phyloP scores from a whole-genome alignment of 768 basidiomycete species.

The Lactarius hatsudake region DNA sequence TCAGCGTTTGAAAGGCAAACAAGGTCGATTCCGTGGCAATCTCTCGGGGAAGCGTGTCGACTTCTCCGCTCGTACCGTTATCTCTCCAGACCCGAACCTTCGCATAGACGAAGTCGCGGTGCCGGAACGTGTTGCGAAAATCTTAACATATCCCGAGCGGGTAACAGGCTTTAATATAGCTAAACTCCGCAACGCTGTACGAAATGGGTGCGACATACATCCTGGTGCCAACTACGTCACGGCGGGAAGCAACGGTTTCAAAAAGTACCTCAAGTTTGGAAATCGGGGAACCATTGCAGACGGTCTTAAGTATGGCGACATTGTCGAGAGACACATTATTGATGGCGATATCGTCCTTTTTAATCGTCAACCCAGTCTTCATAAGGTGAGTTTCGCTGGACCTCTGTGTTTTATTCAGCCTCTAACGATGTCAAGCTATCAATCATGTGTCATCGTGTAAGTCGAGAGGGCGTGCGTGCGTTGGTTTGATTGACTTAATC shows the following conservation, averaged over 20 bases:
- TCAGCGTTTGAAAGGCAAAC: slow-evolving; percentile 97
- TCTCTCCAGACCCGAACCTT: slow-evolving; percentile 98
- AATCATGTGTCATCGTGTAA: slow-evolving; percentile 96
- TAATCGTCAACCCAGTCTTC: slow-evolving; percentile 97
- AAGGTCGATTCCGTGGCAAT: slow-evolving; percentile 97
- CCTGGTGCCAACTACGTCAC: slow-evolving; percentile 96
- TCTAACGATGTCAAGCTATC: slow-evolving; percentile 61
- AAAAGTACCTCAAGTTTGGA: slow-evolving; percentile 88
- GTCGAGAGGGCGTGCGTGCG: slow-evolving; percentile 26
- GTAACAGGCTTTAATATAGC: slow-evolving; percentile 91
- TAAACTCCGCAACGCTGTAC: slow-evolving; percentile 65
- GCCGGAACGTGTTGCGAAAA: slow-evolving; percentile 90
- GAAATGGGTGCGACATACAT: slow-evolving; percentile 87
- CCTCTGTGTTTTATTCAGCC: slow-evolving; percentile 11
- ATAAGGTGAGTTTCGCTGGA: slow-evolving; percentile 57
- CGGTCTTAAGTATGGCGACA: slow-evolving; percentile 78
- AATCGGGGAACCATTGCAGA: slow-evolving; percentile 80
- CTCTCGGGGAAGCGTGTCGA: slow-evolving; percentile 98
- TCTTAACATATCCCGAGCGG: slow-evolving; percentile 94
- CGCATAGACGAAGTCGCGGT: slow-evolving; percentile 98
- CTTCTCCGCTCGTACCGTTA: slow-evolving; percentile 97
- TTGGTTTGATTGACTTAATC: slow-evolving; percentile 15
- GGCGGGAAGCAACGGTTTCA: slow-evolving; percentile 69
- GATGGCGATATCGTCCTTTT: slow-evolving; percentile 97
- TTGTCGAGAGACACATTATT: slow-evolving; percentile 90